Base-by-base conservation (phyloP, 495 filamentous ascomycete species). In the Xylaria castorea region DNA sequence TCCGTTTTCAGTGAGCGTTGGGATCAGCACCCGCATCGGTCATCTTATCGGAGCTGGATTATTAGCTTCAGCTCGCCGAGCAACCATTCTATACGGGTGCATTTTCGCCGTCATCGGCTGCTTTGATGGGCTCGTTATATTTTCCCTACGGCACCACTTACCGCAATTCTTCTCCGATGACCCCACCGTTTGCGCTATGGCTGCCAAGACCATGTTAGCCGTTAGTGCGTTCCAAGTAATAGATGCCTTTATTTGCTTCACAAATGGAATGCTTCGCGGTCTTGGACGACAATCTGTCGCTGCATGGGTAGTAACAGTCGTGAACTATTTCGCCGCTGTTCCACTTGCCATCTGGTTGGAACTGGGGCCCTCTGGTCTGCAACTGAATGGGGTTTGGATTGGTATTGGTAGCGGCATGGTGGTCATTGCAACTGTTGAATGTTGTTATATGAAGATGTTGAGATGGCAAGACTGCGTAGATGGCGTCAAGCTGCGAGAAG, bases 271-370 rank as follows among this genome's bases (percentile, higher is more conserved):
- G 55, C 82, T 95, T 25, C 86, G 92, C 32, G 92, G 92, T 18
- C 83, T 81, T 2, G 81, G 92, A 2, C 85, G 90, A 63, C 92
- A 95, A 74, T 89, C 91, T 60, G 82, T 95, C 25, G 92, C 92
- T 4, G 91, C 92, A 5, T 93, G 91, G 76, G 87, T 93, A 22
- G 90, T 90, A 66, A 78, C 93, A 0, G 86, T 90, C 66, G 89
- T 89, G 55, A 94, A 94, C 79, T 95, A 95, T 80, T 83, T 80
- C 16, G 85, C 92, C 55, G 92, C 90, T 3, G 88, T 95, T 78
- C 92, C 92, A 0, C 82, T 94, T 57, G 92, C 91, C 51, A 88
- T 92, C 75, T 87, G 87, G 30, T 85, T 88, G 2, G 88, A 87
- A 0, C 89, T 94, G 75, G 87, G 85, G 0, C 79, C 79, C 3